These are phyloP conservation scores for Xylaria sp. DNA, from an alignment of 2,329 filamentous ascomycete genomes.

Conservation along the genomic window DNA sequence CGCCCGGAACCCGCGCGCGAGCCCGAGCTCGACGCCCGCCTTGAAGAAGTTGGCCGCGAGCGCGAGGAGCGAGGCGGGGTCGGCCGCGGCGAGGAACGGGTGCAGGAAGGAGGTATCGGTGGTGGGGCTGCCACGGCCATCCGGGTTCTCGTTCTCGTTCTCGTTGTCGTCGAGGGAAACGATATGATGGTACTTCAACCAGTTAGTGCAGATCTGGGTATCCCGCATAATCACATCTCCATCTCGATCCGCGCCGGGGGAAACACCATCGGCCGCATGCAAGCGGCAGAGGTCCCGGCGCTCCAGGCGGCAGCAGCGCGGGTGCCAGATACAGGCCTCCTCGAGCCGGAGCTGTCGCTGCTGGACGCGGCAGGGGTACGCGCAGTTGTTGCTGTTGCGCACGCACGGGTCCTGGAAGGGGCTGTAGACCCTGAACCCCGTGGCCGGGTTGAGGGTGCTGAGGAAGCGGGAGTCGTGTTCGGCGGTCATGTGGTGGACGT, in stretches of 20 bases:
- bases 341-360: background rate
- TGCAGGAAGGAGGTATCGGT: conserved; percentile 5
- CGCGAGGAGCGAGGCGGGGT: conserved; percentile 1
- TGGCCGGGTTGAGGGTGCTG: conserved; percentile 21
- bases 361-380: conserved; percentile 8
- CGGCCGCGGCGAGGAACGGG: background rate
- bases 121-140: too few relatives aligned
- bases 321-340: conserved; percentile 17
- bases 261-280: background rate
- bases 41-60: conserved; percentile 17
- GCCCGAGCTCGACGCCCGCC: conserved; percentile 15
- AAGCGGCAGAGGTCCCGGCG: background rate
- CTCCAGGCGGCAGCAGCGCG: conserved; percentile 19
- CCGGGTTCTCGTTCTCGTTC: background rate
- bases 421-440: conserved; percentile 21
- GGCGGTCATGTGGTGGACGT: conserved; percentile 19
- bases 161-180: conserved; percentile 1
- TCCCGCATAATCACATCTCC: too few relatives aligned
- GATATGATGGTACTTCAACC: conserved; percentile 23
- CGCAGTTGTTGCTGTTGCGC: conserved; percentile 1
- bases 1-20: conserved; percentile 1
- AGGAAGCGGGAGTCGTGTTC: conserved; percentile 23
- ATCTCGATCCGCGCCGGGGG: background rate
- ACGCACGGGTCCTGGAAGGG: conserved; percentile 20
- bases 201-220: background rate